A percentile compares a stretch with the other conserved stretches of the same genome.
Evolutionary conservation across 768 basidiomycete species (phyloP).

Genomic region (Amanita thiersii): DNA sequence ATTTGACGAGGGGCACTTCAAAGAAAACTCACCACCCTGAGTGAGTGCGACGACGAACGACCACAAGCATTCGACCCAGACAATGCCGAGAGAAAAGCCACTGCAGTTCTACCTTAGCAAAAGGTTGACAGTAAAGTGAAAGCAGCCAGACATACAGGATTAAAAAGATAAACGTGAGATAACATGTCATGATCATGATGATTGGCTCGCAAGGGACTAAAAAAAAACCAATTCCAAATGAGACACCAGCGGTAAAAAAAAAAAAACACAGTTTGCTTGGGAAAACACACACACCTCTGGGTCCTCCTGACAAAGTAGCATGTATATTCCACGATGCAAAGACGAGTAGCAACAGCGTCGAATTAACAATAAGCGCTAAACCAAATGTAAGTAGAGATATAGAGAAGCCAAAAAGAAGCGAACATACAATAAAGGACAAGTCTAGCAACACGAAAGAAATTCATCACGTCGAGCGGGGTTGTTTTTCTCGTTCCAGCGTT

Average conservation of each 20-base stretch:
- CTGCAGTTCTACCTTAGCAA: constrained; percentile 25
- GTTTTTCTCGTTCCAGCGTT: no score
- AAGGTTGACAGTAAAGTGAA: neutral
- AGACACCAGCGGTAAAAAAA: neutral
- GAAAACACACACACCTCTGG: constrained; percentile 27
- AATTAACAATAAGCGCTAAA: constrained; percentile 32
- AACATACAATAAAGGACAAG: constrained; percentile 49
- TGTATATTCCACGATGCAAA: constrained; percentile 54
- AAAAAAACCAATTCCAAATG: constrained; percentile 4
- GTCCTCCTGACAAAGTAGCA: constrained; percentile 23
- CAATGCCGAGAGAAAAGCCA: constrained; percentile 26
- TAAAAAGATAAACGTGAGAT: constrained; percentile 25
- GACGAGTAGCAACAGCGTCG: constrained; percentile 43
- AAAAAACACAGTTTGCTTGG: neutral
- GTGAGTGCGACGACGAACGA: constrained; percentile 37
- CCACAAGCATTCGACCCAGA: constrained; percentile 52
- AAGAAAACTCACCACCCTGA: constrained; percentile 37
- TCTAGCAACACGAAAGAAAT: constrained; percentile 48
- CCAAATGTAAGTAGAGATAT: constrained; percentile 1
- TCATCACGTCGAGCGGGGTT: constrained; percentile 35
- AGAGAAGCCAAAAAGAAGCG: neutral
- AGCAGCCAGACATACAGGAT: constrained; percentile 20
- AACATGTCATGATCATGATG: constrained; percentile 41
- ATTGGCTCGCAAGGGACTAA: constrained; percentile 40
- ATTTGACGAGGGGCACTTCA: no score